Percentiles rank a stretch among this genome's conserved stretches.
Evolutionary conservation across 345 rosid species (phyloP).

Genomic region (Luvunga scandens): DNA sequence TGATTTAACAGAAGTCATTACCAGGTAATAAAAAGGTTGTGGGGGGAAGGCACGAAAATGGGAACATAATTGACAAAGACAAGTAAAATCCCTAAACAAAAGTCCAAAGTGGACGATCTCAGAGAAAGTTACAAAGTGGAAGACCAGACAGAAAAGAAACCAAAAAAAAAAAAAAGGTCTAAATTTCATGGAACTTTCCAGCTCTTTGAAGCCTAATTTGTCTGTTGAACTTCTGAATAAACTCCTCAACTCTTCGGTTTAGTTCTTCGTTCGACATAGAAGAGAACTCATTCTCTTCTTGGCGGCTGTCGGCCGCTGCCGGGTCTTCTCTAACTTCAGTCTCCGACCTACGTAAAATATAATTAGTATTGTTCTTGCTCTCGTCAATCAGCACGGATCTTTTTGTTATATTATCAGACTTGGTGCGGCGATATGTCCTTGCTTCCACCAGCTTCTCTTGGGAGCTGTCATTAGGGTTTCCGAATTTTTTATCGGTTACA

Average conservation of each 20-base stretch:
- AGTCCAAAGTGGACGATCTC: background rate
- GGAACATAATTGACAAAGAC: background rate
- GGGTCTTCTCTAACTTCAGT: background rate
- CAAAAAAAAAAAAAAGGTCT: background rate
- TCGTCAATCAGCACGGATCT: conserved; percentile 22
- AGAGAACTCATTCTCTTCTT: conserved; percentile 53
- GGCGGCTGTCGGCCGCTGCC: background rate
- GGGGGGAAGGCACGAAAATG: background rate
- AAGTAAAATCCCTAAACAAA: background rate
- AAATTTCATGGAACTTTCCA: conserved; percentile 19
- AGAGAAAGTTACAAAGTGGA: background rate
- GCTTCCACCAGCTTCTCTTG: background rate
- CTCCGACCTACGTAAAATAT: conserved; percentile 3
- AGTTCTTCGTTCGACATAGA: conserved; percentile 72
- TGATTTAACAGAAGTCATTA: no score
- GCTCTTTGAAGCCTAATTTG: conserved; percentile 52
- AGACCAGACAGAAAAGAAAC: background rate
- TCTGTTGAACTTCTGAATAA: conserved; percentile 55
- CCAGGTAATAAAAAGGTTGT: no score
- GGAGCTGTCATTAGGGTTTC: conserved; percentile 8
- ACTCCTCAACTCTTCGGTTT: conserved; percentile 69
- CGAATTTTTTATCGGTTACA: conserved; percentile 16
- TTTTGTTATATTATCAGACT: conserved; percentile 35
- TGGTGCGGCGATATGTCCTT: conserved; percentile 27
- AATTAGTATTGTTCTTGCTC: conserved; percentile 20